phyloP scores from a whole-genome alignment of 2,329 filamentous ascomycete genomes.

The Chaetomiaceae sp. region DNA sequence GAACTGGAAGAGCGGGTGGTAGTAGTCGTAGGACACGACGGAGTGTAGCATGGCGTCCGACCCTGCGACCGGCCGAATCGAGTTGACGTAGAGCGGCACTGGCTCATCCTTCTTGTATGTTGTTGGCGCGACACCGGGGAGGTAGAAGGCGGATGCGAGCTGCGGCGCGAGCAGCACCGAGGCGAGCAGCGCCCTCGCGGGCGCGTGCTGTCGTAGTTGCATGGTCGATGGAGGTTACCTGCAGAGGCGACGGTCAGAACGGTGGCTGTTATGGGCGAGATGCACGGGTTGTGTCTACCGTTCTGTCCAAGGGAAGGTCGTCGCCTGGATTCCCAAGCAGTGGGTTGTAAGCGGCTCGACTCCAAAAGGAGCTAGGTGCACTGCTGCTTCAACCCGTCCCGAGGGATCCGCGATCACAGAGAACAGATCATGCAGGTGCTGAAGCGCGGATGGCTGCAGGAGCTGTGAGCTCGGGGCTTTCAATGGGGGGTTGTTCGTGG shows the following conservation, averaged over 20 bases:
- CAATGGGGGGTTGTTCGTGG: not conserved
- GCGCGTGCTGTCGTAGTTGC: slow-evolving; percentile 44
- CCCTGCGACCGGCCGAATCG: slow-evolving; percentile 79
- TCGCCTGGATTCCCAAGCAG: not conserved
- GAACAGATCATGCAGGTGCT: slow-evolving; percentile 8
- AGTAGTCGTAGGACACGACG: slow-evolving; percentile 96
- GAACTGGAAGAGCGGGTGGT: slow-evolving; percentile 82
- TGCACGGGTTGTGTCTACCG: not conserved
- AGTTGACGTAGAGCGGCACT: slow-evolving; percentile 89
- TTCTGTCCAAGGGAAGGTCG: not conserved
- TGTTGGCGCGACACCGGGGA: slow-evolving; percentile 90
- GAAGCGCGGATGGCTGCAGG: not conserved
- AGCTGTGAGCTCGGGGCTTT: not conserved
- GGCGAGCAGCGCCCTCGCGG: slow-evolving; percentile 46
- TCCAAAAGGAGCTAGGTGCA: too few relatives aligned
- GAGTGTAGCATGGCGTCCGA: slow-evolving; percentile 77
- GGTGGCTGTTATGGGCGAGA: not conserved
- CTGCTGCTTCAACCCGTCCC: slow-evolving; percentile 11
- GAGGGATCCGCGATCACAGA: slow-evolving; percentile 11
- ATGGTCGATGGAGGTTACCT: slow-evolving; percentile 32
- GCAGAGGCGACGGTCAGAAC: not conserved
- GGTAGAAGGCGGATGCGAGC: slow-evolving; percentile 75
- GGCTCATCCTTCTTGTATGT: slow-evolving; percentile 77
- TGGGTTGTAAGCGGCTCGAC: not conserved
- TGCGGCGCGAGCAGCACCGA: slow-evolving; percentile 50